Conservation (phyloP, 306 rosid genomes). For the Prunus mira region DNA sequence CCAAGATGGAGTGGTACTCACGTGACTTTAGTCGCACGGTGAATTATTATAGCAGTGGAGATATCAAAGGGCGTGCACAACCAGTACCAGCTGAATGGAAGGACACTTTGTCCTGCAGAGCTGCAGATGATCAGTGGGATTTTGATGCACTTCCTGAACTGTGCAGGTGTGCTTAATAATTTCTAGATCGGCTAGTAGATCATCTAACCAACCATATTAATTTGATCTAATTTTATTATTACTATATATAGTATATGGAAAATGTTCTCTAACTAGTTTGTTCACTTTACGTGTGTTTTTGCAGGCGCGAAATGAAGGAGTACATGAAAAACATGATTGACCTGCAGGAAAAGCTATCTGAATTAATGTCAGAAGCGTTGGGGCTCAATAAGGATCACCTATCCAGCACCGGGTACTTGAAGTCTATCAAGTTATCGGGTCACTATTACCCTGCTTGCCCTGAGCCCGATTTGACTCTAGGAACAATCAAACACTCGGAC, state of each 20-base stretch:
- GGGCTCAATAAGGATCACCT: constrained; percentile 36
- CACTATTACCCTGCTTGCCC: constrained; percentile 58
- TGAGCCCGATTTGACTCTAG: constrained; percentile 44
- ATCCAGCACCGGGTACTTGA: constrained; percentile 18
- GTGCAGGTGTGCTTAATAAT: not conserved
- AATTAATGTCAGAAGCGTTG: constrained; percentile 1
- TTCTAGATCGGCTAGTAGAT: not conserved
- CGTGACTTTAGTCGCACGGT: constrained; percentile 20
- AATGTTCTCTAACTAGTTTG: not conserved
- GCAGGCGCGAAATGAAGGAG: not conserved
- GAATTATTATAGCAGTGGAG: constrained; percentile 40
- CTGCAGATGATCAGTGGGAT: not conserved
- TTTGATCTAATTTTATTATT: not conserved
- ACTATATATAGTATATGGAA: not conserved
- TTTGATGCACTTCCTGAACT: constrained; percentile 3
- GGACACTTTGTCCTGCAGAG: constrained; percentile 8
- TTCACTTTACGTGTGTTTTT: not conserved
- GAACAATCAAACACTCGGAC: not conserved
- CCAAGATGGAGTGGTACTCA: constrained; percentile 36
- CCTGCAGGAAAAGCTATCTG: not conserved
- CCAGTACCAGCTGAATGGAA: constrained; percentile 14
- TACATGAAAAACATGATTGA: not conserved
- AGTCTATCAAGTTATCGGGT: constrained; percentile 36
- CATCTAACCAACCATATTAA: not conserved
- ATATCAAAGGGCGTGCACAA: constrained; percentile 23